Conservation (phyloP, 2,329 filamentous ascomycete species). For the Scedosporium dehoogii region DNA sequence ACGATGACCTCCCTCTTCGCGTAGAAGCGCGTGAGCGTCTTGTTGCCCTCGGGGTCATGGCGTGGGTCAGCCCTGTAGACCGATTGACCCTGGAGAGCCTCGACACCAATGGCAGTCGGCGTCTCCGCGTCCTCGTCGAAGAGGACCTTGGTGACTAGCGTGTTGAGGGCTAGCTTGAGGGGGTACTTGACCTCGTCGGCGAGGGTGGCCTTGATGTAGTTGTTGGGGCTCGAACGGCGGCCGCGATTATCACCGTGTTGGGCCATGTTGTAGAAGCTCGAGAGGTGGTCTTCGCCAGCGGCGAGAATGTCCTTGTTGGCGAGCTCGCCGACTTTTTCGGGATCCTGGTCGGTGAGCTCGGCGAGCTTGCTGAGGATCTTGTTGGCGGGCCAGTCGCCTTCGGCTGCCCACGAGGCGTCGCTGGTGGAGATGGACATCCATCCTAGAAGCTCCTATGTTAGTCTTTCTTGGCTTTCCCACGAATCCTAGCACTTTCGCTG, state of each 20-base stretch:
- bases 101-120: conserved; percentile 22
- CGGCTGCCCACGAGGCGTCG: conserved; percentile 15
- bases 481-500: too few species aligned
- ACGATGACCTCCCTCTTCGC: conserved; percentile 24
- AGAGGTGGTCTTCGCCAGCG: conserved; percentile 8
- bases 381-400: conserved; percentile 33
- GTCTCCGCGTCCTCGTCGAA: conserved; percentile 15
- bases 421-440: conserved; percentile 5
- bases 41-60: conserved; percentile 14
- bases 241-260: conserved; percentile 7
- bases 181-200: conserved; percentile 23
- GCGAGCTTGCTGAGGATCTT: conserved; percentile 27
- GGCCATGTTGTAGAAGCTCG: conserved; percentile 13
- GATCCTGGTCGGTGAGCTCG: conserved; percentile 5
- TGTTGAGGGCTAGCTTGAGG: conserved; percentile 23
- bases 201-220: conserved; percentile 1
- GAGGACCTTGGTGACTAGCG: conserved; percentile 22
- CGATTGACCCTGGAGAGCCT: conserved; percentile 23
- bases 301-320: conserved; percentile 11
- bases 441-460: background rate
- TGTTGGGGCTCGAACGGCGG: conserved; percentile 8
- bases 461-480: background rate
- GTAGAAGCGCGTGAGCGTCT: conserved; percentile 13
- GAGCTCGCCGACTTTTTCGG: conserved; percentile 6
- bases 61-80: conserved; percentile 33